Conservation (phyloP, 176 grass and related monocot genomes). For the Bothriochloa decipiens region DNA sequence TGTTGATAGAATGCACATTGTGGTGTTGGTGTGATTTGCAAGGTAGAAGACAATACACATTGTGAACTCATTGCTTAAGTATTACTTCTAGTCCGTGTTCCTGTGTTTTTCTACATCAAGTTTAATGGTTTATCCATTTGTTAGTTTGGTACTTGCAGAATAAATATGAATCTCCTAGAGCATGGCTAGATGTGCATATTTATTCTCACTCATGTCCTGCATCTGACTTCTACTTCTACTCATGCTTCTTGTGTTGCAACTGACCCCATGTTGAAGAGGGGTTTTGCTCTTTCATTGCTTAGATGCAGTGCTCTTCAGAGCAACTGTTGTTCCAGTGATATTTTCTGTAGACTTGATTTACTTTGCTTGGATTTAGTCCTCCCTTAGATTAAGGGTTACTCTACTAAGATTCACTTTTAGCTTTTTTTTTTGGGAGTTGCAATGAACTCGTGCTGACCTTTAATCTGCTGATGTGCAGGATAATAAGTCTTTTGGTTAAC, state of each 20-base stretch:
- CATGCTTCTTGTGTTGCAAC: background rate
- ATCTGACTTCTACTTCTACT: background rate
- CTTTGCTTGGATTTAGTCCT: background rate
- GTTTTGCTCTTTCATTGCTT: background rate
- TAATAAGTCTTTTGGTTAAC: background rate
- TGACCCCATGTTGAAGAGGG: background rate
- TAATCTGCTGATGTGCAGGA: conserved; percentile 36
- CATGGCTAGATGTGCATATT: conserved; percentile 1
- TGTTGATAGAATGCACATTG: background rate
- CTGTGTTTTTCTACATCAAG: conserved; percentile 24
- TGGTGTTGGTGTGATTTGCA: conserved; percentile 22
- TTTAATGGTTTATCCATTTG: conserved; percentile 5
- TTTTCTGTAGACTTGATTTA: conserved; percentile 2
- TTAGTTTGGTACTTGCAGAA: conserved; percentile 1
- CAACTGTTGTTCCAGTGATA: background rate
- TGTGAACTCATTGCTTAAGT: conserved; percentile 4
- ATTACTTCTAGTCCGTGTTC: background rate
- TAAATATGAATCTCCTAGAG: background rate
- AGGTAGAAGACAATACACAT: conserved; percentile 14
- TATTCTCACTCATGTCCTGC: background rate
- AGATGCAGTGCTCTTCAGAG: background rate
- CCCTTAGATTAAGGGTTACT: background rate
- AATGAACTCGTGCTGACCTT: conserved; percentile 1
- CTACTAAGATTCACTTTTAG: background rate
- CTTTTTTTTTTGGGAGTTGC: background rate